These are phyloP conservation scores for Leishmania mexicana DNA, from an alignment of 208 protist species.

Conservation along the genomic window DNA sequence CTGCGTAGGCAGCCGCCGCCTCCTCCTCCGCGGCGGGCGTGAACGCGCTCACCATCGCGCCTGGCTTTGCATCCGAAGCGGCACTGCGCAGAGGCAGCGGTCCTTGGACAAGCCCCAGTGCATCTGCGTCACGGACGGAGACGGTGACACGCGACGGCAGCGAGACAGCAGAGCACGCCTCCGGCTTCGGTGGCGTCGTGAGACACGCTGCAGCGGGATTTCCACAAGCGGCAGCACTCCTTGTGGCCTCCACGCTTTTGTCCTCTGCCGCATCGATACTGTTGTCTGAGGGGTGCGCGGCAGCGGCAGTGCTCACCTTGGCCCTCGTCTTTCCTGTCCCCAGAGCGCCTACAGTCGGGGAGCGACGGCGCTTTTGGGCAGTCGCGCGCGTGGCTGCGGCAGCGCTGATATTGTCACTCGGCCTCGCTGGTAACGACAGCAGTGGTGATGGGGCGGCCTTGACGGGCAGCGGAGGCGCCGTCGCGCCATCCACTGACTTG, in stretches of 20 bases:
- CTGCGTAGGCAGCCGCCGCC: background rate
- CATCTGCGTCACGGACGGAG: background rate
- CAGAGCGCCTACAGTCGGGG: background rate
- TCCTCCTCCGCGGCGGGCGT: background rate
- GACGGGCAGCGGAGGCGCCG: background rate
- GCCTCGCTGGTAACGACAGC: background rate
- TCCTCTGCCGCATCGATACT: background rate
- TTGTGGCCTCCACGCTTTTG: background rate
- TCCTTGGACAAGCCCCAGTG: conserved; percentile 3
- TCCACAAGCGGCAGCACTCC: background rate
- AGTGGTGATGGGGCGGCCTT: background rate
- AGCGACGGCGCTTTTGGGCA: background rate
- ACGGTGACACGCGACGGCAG: background rate
- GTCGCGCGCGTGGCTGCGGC: background rate
- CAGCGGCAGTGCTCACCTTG: background rate
- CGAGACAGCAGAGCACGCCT: background rate
- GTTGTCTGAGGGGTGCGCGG: background rate
- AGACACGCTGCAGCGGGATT: background rate
- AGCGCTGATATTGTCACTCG: background rate
- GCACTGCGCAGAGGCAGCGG: background rate
- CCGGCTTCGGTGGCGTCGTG: background rate
- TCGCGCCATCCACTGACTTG: background rate
- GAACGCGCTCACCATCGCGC: background rate
- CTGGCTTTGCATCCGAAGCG: background rate
- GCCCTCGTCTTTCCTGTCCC: background rate